Conservation (phyloP, 1,139 yeast genomes). For the Saccharomyces pastorianus region DNA sequence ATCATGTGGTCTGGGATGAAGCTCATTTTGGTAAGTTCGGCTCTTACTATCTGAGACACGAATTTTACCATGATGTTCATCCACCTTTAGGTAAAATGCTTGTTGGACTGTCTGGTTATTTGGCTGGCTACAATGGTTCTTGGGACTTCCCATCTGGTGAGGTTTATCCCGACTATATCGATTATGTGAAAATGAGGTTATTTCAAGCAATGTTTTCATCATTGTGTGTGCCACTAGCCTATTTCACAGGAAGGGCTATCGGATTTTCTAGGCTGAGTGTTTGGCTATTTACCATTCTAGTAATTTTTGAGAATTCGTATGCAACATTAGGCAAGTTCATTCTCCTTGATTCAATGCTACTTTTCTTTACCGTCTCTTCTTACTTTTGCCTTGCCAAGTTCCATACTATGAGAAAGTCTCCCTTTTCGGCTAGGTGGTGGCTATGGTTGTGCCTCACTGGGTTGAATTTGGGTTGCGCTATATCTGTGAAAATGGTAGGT, state of each 20-base stretch:
- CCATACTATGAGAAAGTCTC: constrained; percentile 57
- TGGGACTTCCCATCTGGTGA: constrained; percentile 92
- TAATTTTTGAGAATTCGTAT: constrained; percentile 75
- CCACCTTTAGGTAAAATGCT: constrained; percentile 98
- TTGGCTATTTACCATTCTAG: constrained; percentile 86
- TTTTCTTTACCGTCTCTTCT: constrained; percentile 84
- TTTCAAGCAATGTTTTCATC: constrained; percentile 90
- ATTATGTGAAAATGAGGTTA: constrained; percentile 84
- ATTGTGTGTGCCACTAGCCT: constrained; percentile 86
- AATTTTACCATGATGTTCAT: constrained; percentile 95
- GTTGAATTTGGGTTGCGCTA: constrained; percentile 62
- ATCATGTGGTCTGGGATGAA: constrained; percentile 89
- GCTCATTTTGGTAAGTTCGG: constrained; percentile 97
- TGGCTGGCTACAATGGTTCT: constrained; percentile 92
- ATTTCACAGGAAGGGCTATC: constrained; percentile 80
- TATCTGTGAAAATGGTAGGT: constrained; percentile 82
- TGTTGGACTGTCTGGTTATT: constrained; percentile 85
- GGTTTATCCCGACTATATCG: constrained; percentile 74
- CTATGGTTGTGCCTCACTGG: constrained; percentile 79
- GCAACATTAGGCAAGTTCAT: constrained; percentile 88
- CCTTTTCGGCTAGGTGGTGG: constrained; percentile 87
- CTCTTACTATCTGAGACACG: constrained; percentile 84
- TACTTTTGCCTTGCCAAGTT: constrained; percentile 70
- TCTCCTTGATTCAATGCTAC: constrained; percentile 89
- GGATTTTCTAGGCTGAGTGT: constrained; percentile 74